Base-by-base conservation (phyloP, 306 rosid species). In the Betula pendula region DNA sequence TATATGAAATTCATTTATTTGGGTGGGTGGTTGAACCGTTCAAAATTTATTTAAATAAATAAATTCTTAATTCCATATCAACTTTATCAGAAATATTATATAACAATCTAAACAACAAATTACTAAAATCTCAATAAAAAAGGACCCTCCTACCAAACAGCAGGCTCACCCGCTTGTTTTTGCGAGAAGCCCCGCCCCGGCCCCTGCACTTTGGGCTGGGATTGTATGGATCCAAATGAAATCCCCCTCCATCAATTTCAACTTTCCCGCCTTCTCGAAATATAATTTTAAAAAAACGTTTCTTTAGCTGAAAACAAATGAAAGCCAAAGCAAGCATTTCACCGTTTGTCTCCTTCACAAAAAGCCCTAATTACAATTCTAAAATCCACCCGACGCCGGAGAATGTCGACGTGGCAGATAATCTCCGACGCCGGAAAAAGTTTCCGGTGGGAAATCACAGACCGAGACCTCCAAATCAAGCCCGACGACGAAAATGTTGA, bases 381-480 rank as follows among this genome's bases (percentile, higher is more conserved):
- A 4, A 8, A 38, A 65, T 6, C 13, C 70, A 33, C 47, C 14
- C 47, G 15, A 45, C 44, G 49, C 17, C 68, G 62, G 55, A 25
- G 42, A 68, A 86, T 86, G 89, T 71, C 87, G 75, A 71, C 87
- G 13, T 86, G 87, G 90, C 71, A 81, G 75, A 77, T 82, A 43
- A 72, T 68, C 44, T 31, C 84, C 78, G 74, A 63, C 35, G 77
- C 73, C 68, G 83, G 74, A 8, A 59, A 72, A 24, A 17, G 58
- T 63, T 53, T 68, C 76, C 82, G 74, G 73, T 85, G 91, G 91
- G 88, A 82, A 10, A 15, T 24, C 75, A 59, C 71, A 63, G 72
- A 20, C 16, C 62, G 14, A 25, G 69, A 71, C 52, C 38, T 74
- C 76, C 81, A 53, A 60, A 48, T 70, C 52, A 72, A 27, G 17